These are phyloP conservation scores for Arthonia radiata DNA, from an alignment of 495 filamentous ascomycete species.

Conservation along the genomic window DNA sequence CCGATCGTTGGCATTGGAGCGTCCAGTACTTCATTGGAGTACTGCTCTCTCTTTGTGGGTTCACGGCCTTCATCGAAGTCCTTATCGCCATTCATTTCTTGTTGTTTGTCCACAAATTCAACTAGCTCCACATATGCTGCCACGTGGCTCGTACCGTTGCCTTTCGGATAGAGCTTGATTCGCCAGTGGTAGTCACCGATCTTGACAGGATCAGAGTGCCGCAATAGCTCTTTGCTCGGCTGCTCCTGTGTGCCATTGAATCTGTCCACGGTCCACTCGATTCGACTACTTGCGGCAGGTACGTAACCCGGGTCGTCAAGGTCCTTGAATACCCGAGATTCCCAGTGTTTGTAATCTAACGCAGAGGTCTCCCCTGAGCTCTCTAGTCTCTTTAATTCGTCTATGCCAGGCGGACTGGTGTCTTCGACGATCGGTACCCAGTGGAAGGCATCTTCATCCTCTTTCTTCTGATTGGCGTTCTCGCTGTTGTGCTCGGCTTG, in stretches of 20 bases:
- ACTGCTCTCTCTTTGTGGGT: constrained; percentile 2
- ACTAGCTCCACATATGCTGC: constrained; percentile 42
- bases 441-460: too few relatives aligned
- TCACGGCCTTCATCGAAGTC: neutral
- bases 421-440: too few relatives aligned
- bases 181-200: constrained; percentile 43
- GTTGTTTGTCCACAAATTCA: constrained; percentile 17
- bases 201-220: constrained; percentile 31
- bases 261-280: constrained; percentile 33
- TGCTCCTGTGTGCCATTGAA: constrained; percentile 35
- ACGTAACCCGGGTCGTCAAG: constrained; percentile 35
- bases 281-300: constrained; percentile 24
- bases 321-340: constrained; percentile 27
- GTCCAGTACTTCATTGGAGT: neutral
- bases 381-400: too few relatives aligned
- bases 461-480: too few relatives aligned
- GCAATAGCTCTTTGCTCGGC: constrained; percentile 31
- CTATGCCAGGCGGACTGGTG: too few relatives aligned
- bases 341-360: too few relatives aligned
- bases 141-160: constrained; percentile 34
- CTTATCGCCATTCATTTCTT: constrained; percentile 5
- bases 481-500: too few relatives aligned
- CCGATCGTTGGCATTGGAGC: neutral
- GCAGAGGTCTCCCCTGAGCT: too few relatives aligned
- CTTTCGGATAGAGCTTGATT: constrained; percentile 43